Evolutionary conservation across 805 yeast species (phyloP).

Genomic region (Kodamaea kakaduensis): DNA sequence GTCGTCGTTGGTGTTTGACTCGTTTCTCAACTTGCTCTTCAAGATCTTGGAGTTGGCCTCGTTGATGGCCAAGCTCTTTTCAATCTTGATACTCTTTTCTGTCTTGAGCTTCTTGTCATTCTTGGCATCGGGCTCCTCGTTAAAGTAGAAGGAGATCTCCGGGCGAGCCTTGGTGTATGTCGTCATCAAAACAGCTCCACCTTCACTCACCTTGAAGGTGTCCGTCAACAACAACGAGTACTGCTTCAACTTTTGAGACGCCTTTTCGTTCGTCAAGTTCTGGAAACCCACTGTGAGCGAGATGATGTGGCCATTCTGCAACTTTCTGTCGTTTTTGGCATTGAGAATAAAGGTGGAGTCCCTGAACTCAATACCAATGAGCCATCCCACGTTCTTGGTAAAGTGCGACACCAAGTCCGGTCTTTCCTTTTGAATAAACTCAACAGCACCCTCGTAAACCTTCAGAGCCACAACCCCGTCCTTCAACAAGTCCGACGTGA

Average conservation of each 20-base stretch:
- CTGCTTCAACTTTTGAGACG: conserved; percentile 47
- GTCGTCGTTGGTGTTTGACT: conserved; percentile 69
- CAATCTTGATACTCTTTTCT: conserved; percentile 35
- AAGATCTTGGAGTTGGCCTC: conserved; percentile 59
- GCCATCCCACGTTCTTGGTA: conserved; percentile 80
- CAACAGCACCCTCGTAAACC: conserved; percentile 62
- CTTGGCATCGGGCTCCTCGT: conserved; percentile 50
- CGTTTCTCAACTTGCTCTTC: conserved; percentile 76
- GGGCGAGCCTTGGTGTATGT: conserved; percentile 66
- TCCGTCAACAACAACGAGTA: conserved; percentile 78
- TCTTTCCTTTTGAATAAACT: conserved; percentile 49
- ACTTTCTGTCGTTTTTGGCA: conserved; percentile 61
- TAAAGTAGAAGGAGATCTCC: conserved; percentile 81
- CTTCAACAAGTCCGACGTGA: conserved; percentile 51
- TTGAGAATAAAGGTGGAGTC: conserved; percentile 73
- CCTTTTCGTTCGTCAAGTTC: conserved; percentile 47
- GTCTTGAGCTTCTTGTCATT: conserved; percentile 28
- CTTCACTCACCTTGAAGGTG: conserved; percentile 66
- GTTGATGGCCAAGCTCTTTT: conserved; percentile 24
- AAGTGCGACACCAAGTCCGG: conserved; percentile 65
- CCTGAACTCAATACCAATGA: conserved; percentile 85
- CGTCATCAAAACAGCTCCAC: conserved; percentile 64
- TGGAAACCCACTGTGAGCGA: conserved; percentile 76
- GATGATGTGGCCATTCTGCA: conserved; percentile 71
- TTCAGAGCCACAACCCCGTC: conserved; percentile 67